Base-by-base conservation (phyloP, 2,329 filamentous ascomycete species). In the Colletotrichum incanum region DNA sequence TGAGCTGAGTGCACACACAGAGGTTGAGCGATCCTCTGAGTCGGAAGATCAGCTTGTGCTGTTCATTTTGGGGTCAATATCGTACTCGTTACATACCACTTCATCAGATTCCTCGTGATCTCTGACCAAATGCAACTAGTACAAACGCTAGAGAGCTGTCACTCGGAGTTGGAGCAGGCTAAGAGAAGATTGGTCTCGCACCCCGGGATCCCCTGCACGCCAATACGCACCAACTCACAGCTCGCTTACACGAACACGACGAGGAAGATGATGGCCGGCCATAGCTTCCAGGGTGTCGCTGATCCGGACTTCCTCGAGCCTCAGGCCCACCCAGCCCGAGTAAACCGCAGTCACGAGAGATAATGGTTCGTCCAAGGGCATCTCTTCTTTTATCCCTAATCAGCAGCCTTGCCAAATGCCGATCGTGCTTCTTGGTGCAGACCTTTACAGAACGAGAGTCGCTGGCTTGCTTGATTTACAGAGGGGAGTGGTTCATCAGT, bases 391-490 rank as follows among this genome's bases (percentile, higher is more conserved):
- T 39, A 26, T 54, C 23, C 20, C 47, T 28, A 20, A 16, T 20
- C 26, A 18, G 6, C 18, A 67, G 20, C 39, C 26, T 55, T 26
- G 20, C 23, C 49, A n/a, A 34, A 50, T 65, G 50, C 41, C 41
- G 50, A 64, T 20, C 31, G 60, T 64, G 34, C 47, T 58, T 47
- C 63, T 50, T 41, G 43, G 56, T 39, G 37, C 47, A 31, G 56
- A 23, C 31, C 62, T 23, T 49, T 61, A 23, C 47, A 61, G 31
- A 56, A 60, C 41, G 47, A 20, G 52, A 26, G 52, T 65, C 60
- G 50, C 45, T 50, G 26, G n/a, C 41, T 61, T 41, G 55, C 26
- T 26, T 37, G n/a, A n/a, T n/a, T n/a, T 55, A 55, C 5, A 39
- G 16, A 59, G n/a, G 16, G 41, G 5, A 16, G n/a, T 20, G 45